phyloP scores from a whole-genome alignment of 257 asterid species.

The Solanum gracilifrons region DNA sequence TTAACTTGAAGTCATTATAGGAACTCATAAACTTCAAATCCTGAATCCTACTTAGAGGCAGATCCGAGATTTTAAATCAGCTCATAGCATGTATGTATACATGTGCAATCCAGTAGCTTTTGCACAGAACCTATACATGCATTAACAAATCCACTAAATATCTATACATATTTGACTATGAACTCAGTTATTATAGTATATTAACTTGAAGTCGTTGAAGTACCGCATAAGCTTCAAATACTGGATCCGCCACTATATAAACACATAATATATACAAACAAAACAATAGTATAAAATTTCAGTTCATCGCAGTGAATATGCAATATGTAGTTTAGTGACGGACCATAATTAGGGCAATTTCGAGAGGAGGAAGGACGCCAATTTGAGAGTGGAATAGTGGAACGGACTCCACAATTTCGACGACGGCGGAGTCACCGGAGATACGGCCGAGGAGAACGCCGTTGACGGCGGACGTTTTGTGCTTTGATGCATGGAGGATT shows the following conservation, averaged over 20 bases:
- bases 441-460: conserved; percentile 73
- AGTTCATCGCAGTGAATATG: not conserved
- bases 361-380: conserved; percentile 84
- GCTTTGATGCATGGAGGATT: conserved; percentile 80
- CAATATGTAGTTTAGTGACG: not conserved
- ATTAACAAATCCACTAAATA: not conserved
- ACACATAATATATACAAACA: not conserved
- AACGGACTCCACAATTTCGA: conserved; percentile 75
- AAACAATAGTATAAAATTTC: not conserved
- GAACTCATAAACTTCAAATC: not conserved
- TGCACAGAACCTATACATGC: not conserved
- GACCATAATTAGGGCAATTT: conserved; percentile 82
- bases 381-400: conserved; percentile 92
- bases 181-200: not conserved
- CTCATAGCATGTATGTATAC: not conserved
- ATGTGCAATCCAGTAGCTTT: not conserved
- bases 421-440: conserved; percentile 31
- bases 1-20: not conserved
- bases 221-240: not conserved
- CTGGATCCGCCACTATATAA: rapidly evolving
- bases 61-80: not conserved
- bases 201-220: not conserved
- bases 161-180: not conserved
- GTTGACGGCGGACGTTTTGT: conserved; percentile 74
- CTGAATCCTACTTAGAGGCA: not conserved